phyloP scores from a whole-genome alignment of 2,329 filamentous ascomycete genomes.

The Escovopsis weberi region DNA sequence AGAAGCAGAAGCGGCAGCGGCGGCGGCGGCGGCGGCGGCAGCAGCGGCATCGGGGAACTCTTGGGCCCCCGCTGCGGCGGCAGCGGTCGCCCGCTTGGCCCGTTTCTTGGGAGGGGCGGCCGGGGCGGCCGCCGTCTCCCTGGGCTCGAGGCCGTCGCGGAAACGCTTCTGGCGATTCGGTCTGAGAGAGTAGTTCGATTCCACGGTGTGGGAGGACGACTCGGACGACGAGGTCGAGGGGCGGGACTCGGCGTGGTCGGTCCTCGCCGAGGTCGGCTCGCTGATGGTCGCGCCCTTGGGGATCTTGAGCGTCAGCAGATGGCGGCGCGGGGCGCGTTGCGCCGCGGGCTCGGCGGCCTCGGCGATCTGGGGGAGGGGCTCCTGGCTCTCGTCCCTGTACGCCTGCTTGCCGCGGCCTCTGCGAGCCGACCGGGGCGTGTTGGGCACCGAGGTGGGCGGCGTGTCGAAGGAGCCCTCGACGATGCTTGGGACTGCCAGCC shows the following conservation, averaged over 20 bases:
- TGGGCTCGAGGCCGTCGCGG: conserved; percentile 31
- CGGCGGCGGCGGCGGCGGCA: not conserved
- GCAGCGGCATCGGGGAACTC: not conserved
- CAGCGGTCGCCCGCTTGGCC: conserved; percentile 13
- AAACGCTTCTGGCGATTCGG: conserved; percentile 42
- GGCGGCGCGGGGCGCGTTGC: conserved; percentile 18
- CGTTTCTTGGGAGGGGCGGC: conserved; percentile 21
- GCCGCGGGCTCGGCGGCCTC: conserved; percentile 9
- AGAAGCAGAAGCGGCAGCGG: conserved; percentile 3
- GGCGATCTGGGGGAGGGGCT: conserved; percentile 13
- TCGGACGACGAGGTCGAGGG: conserved; percentile 40
- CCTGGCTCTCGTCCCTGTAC: conserved; percentile 15
- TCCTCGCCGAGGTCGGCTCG: conserved; percentile 15
- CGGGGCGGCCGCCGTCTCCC: conserved; percentile 20
- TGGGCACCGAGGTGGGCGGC: conserved; percentile 5
- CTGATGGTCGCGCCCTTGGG: conserved; percentile 26
- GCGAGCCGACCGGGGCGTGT: conserved; percentile 11
- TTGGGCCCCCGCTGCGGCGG: too few relatives aligned
- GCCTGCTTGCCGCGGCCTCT: conserved; percentile 13
- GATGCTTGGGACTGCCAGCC: conserved; percentile 10
- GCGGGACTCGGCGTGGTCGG: conserved; percentile 30
- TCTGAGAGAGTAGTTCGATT: conserved; percentile 38
- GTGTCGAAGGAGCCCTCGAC: conserved; percentile 13
- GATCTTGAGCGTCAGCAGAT: conserved; percentile 24
- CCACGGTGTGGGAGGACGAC: conserved; percentile 31